phyloP scores from a whole-genome alignment of 164 flowering plant species.

The Annona squamosa region DNA sequence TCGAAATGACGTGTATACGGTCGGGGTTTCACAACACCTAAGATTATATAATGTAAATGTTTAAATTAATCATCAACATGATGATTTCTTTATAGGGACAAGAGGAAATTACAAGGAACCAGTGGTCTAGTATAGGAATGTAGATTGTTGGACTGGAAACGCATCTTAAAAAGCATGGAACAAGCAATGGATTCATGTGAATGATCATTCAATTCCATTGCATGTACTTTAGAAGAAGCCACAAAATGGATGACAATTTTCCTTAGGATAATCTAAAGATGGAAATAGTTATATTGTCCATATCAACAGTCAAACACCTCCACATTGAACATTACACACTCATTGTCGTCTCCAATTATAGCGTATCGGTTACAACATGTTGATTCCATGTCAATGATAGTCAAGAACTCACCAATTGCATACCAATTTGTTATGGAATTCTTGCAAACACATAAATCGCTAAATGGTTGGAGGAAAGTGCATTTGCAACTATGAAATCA shows the following conservation, averaged over 20 bases:
- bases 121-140: neutral
- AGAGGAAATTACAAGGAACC: neutral
- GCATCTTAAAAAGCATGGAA: too few species aligned
- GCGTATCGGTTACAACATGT: constrained; percentile 90
- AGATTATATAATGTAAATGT: too few species aligned
- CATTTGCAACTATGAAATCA: neutral
- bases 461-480: neutral
- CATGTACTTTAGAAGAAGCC: neutral
- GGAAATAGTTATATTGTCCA: constrained; percentile 75
- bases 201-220: neutral
- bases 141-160: neutral
- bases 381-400: constrained; percentile 11
- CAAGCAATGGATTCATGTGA: neutral
- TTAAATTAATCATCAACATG: neutral
- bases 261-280: constrained; percentile 57
- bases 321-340: constrained; percentile 81
- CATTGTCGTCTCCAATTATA: constrained; percentile 71
- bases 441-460: neutral
- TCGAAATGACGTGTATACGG: too few species aligned
- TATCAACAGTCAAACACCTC: constrained; percentile 96
- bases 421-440: neutral
- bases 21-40: too few species aligned
- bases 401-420: too few species aligned
- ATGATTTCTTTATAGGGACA: neutral
- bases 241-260: neutral